Percentiles rank a stretch among this genome's conserved stretches.
phyloP scores from a whole-genome alignment of 768 basidiomycete species.

The Mycena rosella region DNA sequence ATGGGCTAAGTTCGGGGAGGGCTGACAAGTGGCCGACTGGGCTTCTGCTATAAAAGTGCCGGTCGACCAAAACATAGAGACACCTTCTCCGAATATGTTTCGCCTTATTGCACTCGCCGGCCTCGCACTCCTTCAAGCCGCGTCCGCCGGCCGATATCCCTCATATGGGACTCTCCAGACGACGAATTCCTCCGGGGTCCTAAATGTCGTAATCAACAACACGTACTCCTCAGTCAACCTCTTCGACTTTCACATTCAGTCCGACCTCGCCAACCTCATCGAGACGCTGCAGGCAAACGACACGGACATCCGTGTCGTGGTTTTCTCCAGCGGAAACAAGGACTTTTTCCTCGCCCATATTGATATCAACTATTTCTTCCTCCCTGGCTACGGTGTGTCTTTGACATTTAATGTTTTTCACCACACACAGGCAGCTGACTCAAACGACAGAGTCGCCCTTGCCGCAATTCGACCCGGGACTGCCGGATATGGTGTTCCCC shows the following conservation, averaged over 20 bases:
- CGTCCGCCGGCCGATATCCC: neutral
- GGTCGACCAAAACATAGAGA: too few relatives aligned
- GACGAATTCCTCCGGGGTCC: neutral
- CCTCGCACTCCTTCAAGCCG: too few relatives aligned
- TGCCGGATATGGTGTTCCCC: conserved; percentile 26
- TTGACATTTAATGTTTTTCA: too few relatives aligned
- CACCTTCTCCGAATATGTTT: too few relatives aligned
- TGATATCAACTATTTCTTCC: conserved; percentile 17
- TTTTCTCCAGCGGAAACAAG: neutral
- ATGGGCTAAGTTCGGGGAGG: too few relatives aligned
- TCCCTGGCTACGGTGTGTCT: conserved; percentile 5
- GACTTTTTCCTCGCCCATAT: conserved; percentile 2
- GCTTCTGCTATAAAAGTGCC: too few relatives aligned
- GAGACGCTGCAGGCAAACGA: neutral
- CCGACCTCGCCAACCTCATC: conserved; percentile 1
- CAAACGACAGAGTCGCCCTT: neutral
- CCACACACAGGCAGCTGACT: neutral
- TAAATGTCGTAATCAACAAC: conserved; percentile 3
- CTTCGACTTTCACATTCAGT: neutral
- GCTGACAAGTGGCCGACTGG: too few relatives aligned
- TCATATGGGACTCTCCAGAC: too few relatives aligned
- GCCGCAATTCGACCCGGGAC: conserved; percentile 1
- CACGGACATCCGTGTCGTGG: neutral
- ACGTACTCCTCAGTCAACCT: neutral
- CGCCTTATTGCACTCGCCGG: too few relatives aligned